Conservation (phyloP, 805 yeast genomes). For the Sugiyamaella qingdaonensis region DNA sequence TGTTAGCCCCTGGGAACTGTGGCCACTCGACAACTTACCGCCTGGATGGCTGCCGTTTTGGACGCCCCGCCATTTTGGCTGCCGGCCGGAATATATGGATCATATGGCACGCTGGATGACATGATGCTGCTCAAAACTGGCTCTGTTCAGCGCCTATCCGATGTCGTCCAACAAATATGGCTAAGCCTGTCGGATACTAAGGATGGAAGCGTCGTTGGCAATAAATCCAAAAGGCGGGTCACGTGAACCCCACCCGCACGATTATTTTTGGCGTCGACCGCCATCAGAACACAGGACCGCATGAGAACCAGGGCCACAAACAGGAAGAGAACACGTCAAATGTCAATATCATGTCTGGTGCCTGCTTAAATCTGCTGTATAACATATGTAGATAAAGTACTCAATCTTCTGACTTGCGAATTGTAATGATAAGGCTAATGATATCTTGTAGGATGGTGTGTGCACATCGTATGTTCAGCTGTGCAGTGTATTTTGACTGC, state of each 20-base stretch:
- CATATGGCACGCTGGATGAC: slow-evolving; percentile 81
- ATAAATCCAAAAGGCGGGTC: neutral
- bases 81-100: slow-evolving; percentile 64
- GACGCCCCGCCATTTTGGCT: slow-evolving; percentile 30
- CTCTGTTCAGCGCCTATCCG: neutral
- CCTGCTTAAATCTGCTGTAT: too few relatives aligned
- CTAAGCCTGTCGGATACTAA: neutral
- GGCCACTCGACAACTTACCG: slow-evolving; percentile 45
- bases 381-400: too few relatives aligned
- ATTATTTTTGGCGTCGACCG: too few relatives aligned
- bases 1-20: slow-evolving; percentile 16
- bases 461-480: too few relatives aligned
- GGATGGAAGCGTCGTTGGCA: neutral
- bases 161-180: neutral
- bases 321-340: too few relatives aligned
- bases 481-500: too few relatives aligned
- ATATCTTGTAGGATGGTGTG: too few relatives aligned
- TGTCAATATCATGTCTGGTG: too few relatives aligned
- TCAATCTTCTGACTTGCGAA: too few relatives aligned
- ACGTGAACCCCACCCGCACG: neutral
- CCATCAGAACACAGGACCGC: too few relatives aligned
- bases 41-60: slow-evolving; percentile 79
- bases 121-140: slow-evolving; percentile 32
- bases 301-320: too few relatives aligned
- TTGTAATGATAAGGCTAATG: too few relatives aligned